phyloP scores from a whole-genome alignment of 1,284 basidiomycete species.

The Heterobasidion parviporum region DNA sequence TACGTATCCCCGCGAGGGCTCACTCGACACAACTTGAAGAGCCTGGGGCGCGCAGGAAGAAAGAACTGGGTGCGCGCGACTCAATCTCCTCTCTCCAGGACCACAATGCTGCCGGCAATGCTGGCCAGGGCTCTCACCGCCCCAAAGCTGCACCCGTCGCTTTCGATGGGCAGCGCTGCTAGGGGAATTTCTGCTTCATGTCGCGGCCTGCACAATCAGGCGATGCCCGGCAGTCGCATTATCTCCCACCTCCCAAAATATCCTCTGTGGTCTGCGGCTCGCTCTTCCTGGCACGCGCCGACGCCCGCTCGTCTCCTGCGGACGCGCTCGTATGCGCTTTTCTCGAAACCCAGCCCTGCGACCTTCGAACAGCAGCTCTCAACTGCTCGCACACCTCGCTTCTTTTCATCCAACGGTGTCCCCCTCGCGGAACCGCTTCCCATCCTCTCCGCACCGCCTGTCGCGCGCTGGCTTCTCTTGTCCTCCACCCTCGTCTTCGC shows the following conservation, averaged over 20 bases:
- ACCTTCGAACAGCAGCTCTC: slow-evolving; percentile 14
- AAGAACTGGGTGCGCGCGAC: neutral
- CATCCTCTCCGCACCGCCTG: slow-evolving; percentile 63
- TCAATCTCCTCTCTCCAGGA: neutral
- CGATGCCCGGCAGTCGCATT: neutral
- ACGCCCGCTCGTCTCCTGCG: neutral
- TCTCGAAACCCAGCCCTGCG: slow-evolving; percentile 5
- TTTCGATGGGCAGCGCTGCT: neutral
- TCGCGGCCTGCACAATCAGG: neutral
- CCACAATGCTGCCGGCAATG: neutral
- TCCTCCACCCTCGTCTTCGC: slow-evolving; percentile 84
- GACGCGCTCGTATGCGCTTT: slow-evolving; percentile 1
- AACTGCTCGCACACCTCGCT: slow-evolving; percentile 19
- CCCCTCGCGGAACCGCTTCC: slow-evolving; percentile 31
- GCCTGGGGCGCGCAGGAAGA: no score
- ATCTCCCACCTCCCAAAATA: neutral
- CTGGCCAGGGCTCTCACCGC: neutral
- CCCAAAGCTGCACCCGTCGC: neutral
- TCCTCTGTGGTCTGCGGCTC: neutral
- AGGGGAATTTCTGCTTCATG: neutral
- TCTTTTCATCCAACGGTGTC: slow-evolving; percentile 32
- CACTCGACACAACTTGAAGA: no score
- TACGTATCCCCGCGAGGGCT: no score
- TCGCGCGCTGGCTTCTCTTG: slow-evolving; percentile 77
- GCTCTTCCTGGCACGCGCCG: neutral